A percentile compares a stretch with the other conserved stretches of the same genome.
Evolutionary conservation across 345 rosid species (phyloP).

Genomic region (Streptanthus diversifolius): DNA sequence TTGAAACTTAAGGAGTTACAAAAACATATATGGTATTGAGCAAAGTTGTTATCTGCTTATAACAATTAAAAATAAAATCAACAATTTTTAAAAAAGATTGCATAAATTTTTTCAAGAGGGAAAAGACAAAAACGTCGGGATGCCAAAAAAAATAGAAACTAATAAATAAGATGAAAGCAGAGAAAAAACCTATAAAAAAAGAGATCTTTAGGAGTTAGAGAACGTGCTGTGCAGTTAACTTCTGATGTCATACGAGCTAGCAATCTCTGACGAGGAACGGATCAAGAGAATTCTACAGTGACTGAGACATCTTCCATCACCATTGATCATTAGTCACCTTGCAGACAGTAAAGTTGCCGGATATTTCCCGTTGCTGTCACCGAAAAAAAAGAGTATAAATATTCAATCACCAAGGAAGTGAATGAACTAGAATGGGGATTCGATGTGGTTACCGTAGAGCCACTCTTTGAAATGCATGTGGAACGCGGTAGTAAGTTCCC

Average conservation of each 20-base stretch:
- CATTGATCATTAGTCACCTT: slow-evolving; percentile 56
- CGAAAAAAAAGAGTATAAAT: neutral
- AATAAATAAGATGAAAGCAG: slow-evolving; percentile 23
- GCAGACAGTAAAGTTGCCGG: slow-evolving; percentile 98
- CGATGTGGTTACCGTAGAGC: slow-evolving; percentile 68
- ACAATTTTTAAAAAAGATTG: slow-evolving; percentile 14
- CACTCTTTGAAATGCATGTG: slow-evolving; percentile 93
- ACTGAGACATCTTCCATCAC: slow-evolving; percentile 13
- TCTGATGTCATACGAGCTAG: slow-evolving; percentile 24
- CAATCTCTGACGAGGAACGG: slow-evolving; percentile 22
- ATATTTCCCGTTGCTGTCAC: slow-evolving; percentile 88
- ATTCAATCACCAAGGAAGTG: neutral
- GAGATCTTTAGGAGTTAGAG: slow-evolving; percentile 24
- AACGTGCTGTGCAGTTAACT: slow-evolving; percentile 31
- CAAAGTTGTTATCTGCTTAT: slow-evolving; percentile 25
- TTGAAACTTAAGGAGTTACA: neutral
- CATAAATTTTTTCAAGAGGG: neutral
- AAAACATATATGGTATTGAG: slow-evolving; percentile 19
- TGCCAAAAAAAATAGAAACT: neutral
- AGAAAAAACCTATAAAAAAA: slow-evolving; percentile 21
- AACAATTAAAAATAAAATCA: slow-evolving; percentile 24
- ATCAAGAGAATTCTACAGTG: slow-evolving; percentile 26
- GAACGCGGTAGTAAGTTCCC: slow-evolving; percentile 73
- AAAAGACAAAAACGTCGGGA: slow-evolving; percentile 4
- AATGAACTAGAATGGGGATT: neutral